Evolutionary conservation across 108 stramenopile species (phyloP), one percentile per base, ranked within the genome.

Genomic region (Schizochytrium sp.): DNA sequence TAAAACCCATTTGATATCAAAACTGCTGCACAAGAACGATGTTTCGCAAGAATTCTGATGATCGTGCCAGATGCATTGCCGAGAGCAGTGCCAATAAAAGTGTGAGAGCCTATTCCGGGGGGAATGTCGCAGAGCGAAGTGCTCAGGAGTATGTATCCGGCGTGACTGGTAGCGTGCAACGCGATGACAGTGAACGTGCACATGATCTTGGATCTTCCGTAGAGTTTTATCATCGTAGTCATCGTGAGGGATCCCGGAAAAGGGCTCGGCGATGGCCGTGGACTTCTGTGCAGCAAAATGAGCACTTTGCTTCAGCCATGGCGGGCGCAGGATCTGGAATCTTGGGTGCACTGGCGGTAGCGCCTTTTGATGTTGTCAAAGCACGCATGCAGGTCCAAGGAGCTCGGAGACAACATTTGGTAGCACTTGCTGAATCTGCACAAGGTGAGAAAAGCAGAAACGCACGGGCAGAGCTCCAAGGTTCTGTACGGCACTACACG

Each of bases 301-400:
- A 69, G 64, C 64, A 69, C 64, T 38, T 83, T 13, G n/a, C 49
- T 53, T 83, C 76, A n/a, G 76, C 76, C 2, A 17, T 83, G 10
- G 76, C 76, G 38, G 76, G 76, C 53, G 76, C 76, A 1, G 47
- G 47, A 53, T 55, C 50, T 10, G 76, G 76, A 1, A 83, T 83
- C 47, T 10, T 55, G 8, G 47, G 76, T 10, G 76, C 76, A 38
- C 47, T 83, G 15, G 50, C 53, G 5, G 76, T 83, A 53, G 76
- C 76, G 47, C 76, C 76, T 8, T 55, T 83, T 38, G 76, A 83
- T 42, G 76, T 83, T 7, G 76, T 83, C 53, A 83, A 83, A 40
- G 76, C 76, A 38, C 47, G 76, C 47, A 83, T 83, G 47, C 76
- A 83, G 53, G 76, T 83, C 12, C 76, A 83, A 40, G 76, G 76